Conservation (phyloP, 768 basidiomycete species). For the Chalciporus piperatus region DNA sequence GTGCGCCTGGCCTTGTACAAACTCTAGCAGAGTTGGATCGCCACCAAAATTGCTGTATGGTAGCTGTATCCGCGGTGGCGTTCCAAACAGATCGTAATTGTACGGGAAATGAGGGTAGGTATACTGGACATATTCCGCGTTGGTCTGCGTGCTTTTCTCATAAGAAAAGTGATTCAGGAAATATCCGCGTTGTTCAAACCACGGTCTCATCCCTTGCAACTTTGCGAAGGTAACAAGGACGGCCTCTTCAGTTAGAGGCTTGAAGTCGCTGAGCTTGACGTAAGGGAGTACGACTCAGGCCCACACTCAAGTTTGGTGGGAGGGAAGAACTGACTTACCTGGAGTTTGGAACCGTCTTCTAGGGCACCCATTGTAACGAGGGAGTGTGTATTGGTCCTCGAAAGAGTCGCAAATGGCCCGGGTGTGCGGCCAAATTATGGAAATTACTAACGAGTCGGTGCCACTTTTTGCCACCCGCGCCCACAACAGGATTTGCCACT, state of each 20-base stretch:
- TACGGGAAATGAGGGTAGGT: background rate
- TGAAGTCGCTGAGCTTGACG: background rate
- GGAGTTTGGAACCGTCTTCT: too few species aligned
- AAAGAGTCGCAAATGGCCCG: too few species aligned
- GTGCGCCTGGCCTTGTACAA: too few species aligned
- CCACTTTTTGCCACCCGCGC: too few species aligned
- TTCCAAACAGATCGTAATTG: background rate
- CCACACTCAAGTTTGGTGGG: background rate
- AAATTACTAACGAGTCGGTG: too few species aligned
- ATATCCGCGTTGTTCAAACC: background rate
- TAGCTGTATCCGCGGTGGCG: background rate
- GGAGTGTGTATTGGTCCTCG: too few species aligned
- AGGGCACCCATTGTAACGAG: too few species aligned
- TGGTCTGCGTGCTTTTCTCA: too few species aligned
- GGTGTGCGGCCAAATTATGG: too few species aligned
- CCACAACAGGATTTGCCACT: too few species aligned
- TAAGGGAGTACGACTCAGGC: background rate
- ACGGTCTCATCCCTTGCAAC: background rate
- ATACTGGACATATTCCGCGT: background rate
- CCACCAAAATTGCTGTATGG: background rate
- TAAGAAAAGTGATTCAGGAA: background rate
- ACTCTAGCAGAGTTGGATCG: background rate
- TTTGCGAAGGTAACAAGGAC: background rate
- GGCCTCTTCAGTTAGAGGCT: background rate
- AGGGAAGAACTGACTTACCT: too few species aligned